A percentile compares a stretch with the other conserved stretches of the same genome.
phyloP scores from a whole-genome alignment of 1,284 basidiomycete genomes.

The Ceratobasidium sp. region DNA sequence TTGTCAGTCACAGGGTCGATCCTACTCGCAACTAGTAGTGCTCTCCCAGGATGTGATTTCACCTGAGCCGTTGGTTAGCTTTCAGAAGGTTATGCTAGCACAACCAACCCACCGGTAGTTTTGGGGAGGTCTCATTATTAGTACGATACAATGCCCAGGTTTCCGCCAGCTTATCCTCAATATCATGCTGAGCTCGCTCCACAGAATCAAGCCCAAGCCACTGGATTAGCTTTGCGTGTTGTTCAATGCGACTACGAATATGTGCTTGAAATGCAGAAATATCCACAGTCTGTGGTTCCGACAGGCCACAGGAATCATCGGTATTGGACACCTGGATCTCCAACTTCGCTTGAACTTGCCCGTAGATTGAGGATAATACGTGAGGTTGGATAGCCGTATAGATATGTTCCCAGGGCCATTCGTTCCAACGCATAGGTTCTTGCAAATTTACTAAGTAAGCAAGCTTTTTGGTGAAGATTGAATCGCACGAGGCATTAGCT shows the following conservation, averaged over 20 bases:
- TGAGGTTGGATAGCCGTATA: background rate
- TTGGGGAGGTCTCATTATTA: no score
- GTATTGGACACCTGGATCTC: background rate
- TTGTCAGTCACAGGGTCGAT: no score
- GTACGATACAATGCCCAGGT: background rate
- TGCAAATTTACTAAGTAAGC: background rate
- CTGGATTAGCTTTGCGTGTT: background rate
- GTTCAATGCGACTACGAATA: background rate
- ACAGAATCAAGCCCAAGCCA: background rate
- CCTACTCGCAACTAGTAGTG: no score
- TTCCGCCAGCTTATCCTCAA: background rate
- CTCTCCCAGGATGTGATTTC: no score
- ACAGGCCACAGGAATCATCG: background rate
- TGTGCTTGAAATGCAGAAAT: background rate
- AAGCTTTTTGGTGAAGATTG: background rate
- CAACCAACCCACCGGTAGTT: no score
- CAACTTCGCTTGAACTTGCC: background rate
- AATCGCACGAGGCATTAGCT: background rate
- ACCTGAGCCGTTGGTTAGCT: no score
- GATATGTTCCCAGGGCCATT: background rate
- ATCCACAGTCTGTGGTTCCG: background rate
- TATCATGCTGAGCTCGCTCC: background rate
- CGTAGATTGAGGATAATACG: background rate
- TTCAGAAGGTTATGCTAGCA: no score
- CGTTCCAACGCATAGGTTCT: background rate